Evolutionary conservation across 768 basidiomycete genomes (phyloP), one percentile per base, ranked within the genome.

Genomic region (Suillus americanus): DNA sequence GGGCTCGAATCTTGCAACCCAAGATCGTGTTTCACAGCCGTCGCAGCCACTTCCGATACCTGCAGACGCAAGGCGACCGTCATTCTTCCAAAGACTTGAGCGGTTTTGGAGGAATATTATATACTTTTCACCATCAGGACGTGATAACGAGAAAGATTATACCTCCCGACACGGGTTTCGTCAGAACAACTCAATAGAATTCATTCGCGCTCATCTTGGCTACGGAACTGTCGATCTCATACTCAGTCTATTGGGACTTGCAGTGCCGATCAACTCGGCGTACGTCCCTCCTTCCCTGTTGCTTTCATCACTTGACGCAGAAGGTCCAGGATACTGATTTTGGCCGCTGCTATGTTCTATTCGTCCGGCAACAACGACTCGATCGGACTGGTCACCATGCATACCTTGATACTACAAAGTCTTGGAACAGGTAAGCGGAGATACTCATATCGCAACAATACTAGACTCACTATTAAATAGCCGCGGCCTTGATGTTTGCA

Each of bases 1-100:
- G 37, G 86, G 86, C 1, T 83, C 82, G 0, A 77, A 74, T 28
- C 76, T 85, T 45, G 79, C 85, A 6, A 81, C 82, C 2, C 81
- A 84, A 62, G 81, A 85, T 60, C 73, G 86, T 6, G 70, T 84
- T 3, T 73, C 71, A 7, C 63, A 71, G 3, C 20, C 48, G 43
- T 59, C 64, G 18, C 25, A 62, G 13, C 64, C 66, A 35, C 43
- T 71, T 51, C 61, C 68, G 1, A 60, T 59, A 6, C 66, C 46
- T 59, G 65, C n/a, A 20, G 41, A 50, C n/a, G n/a, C 54, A 37
- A 59, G 57, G 28, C 40, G 18, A 28, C 59, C 43, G 13, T 25
- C 16, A 41, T 66, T 60, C 6, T 62, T 56, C 18, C 4, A 56
- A 28, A 41, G n/a, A 40, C 37, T 64, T 14, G 60, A 54, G 20